Conservation (phyloP, 2,329 filamentous ascomycete species). For the Bretziella fagacearum region DNA sequence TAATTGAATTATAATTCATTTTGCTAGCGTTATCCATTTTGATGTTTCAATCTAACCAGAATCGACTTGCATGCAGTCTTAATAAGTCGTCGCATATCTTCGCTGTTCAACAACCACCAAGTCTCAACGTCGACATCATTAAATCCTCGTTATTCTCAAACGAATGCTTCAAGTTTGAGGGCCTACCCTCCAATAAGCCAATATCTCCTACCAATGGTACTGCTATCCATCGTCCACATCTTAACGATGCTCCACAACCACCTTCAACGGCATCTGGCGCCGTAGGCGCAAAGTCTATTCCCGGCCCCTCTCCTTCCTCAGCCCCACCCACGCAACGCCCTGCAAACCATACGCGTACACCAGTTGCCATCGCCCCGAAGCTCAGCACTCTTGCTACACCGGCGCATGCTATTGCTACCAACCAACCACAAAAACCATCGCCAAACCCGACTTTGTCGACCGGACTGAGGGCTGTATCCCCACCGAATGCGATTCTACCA, state of each 20-base stretch:
- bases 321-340: neutral
- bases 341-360: neutral
- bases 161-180: slow-evolving; percentile 11
- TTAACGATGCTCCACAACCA: neutral
- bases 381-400: too few species aligned
- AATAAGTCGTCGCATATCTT: slow-evolving; percentile 13
- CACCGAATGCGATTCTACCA: too few species aligned
- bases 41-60: neutral
- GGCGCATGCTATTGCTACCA: too few species aligned
- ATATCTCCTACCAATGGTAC: neutral
- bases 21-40: neutral
- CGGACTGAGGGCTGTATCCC: too few species aligned
- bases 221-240: neutral
- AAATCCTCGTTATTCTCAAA: slow-evolving; percentile 8
- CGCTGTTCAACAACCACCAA: slow-evolving; percentile 12
- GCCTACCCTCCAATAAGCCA: neutral
- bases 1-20: neutral
- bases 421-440: too few species aligned
- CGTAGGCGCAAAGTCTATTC: neutral
- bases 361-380: neutral
- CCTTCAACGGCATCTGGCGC: neutral
- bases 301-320: neutral
- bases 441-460: neutral
- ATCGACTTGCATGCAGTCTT: neutral
- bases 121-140: slow-evolving; percentile 12